These are phyloP conservation scores for Oryza meridionalis DNA, from an alignment of 176 grass and related monocot genomes.

Conservation along the genomic window DNA sequence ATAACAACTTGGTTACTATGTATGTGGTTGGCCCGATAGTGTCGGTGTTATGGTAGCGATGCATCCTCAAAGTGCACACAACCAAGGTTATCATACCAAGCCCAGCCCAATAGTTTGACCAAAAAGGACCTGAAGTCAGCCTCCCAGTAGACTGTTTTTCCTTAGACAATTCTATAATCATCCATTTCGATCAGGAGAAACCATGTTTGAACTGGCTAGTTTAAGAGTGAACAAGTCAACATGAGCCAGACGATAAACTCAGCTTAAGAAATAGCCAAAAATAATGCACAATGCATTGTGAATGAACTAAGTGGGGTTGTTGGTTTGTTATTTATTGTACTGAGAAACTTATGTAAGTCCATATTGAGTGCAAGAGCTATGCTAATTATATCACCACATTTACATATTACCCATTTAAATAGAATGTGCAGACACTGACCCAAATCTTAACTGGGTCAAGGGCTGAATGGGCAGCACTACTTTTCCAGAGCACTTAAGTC, in stretches of 20 bases:
- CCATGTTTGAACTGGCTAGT: neutral
- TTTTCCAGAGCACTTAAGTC: constrained; percentile 25
- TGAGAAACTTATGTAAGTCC: neutral
- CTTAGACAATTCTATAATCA: neutral
- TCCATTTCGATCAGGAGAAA: neutral
- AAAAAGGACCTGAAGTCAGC: neutral
- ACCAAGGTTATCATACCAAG: neutral
- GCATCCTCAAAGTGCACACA: neutral
- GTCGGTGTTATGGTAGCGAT: neutral
- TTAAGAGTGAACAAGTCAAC: neutral
- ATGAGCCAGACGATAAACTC: neutral
- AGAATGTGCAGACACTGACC: neutral
- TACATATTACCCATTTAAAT: neutral
- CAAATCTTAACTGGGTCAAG: neutral
- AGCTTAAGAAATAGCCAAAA: neutral
- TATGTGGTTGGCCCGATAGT: neutral
- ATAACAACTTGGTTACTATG: constrained; percentile 3
- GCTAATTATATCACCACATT: neutral
- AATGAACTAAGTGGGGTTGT: neutral
- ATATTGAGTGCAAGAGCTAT: neutral
- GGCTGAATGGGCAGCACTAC: neutral
- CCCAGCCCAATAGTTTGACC: neutral
- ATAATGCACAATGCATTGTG: neutral
- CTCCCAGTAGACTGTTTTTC: neutral
- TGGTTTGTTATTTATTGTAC: neutral